Base-by-base conservation (phyloP, 2,329 filamentous ascomycete species). In the Stachybotrys echinatus region DNA sequence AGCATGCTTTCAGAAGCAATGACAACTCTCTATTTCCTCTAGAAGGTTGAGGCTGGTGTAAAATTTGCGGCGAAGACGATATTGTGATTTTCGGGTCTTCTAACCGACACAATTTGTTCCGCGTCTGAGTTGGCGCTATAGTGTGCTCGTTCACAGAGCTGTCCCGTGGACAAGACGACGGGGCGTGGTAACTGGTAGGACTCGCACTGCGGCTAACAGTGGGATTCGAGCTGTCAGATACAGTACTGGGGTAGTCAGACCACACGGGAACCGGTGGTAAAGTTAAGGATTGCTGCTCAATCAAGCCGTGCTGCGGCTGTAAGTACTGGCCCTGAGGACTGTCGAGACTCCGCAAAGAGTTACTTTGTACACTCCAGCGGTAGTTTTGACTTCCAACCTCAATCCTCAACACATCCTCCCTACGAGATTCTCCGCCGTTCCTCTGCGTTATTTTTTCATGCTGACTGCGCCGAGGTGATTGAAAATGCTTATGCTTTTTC, bases 11-110 rank as follows among this genome's bases (percentile, higher is more conserved):
- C 23, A 34, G 44, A 23, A 46, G n/a, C n/a, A 59, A 42, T n/a
- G 57, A 23, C 2, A 23, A 20, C 12, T 48, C 47, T n/a, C 23
- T 48, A 37, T 19, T 47, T 12, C 48, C 49, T 23, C 57, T 51
- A 10, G 51, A 49, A 10, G 63, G 63, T 21, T 55, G 60, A 23
- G 64, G 64, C 14, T 66, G 61, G 22, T 62, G 51, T n/a, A 64
- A 55, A 8, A 54, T 42, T 23, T 48, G 37, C 10, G 54, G 52
- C 5, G 49, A 52, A 8, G 57, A 55, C 5, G 38, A 40, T 20
- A 40, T 20, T 10, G 18, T 18, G 3, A 40, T 12, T 14, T 34
- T 34, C 10, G 27, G 27, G 14, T 34, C 27, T 34, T 34, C 3
- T 34, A 34, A 10, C 10, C 14, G 27, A 5, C 10, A 14, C 27